A percentile compares a stretch with the other conserved stretches of the same genome.
These are phyloP conservation scores for Colletotrichum liriopes DNA, from an alignment of 2,329 filamentous ascomycete genomes.

Conservation along the genomic window DNA sequence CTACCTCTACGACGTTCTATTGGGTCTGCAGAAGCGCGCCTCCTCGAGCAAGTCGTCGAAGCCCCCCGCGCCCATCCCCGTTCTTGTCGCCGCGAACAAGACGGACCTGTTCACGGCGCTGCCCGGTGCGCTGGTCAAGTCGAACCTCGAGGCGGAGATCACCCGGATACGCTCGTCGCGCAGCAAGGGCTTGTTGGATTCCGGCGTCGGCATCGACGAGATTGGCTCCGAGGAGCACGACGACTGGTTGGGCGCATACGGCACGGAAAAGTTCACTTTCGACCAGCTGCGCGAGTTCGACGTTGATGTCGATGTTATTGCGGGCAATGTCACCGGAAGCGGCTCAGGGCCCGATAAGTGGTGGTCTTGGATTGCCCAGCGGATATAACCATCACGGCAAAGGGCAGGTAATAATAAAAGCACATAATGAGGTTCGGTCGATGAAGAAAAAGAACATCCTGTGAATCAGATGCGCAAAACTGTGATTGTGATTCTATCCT, in stretches of 20 bases:
- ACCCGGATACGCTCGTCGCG: constrained; percentile 82
- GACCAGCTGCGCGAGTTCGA: constrained; percentile 87
- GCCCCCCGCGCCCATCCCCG: constrained; percentile 66
- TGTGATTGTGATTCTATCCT: constrained; percentile 18
- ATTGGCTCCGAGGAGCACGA: constrained; percentile 80
- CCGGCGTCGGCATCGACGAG: constrained; percentile 79
- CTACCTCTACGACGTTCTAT: constrained; percentile 92
- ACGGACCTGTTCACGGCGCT: constrained; percentile 94
- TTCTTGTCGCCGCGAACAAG: constrained; percentile 95
- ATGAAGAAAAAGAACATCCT: not conserved
- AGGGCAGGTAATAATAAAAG: constrained; percentile 37
- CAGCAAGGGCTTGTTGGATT: constrained; percentile 87
- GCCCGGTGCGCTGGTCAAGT: constrained; percentile 82
- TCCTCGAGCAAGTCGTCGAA: constrained; percentile 65
- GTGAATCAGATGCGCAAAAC: constrained; percentile 6
- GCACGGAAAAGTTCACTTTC: constrained; percentile 84
- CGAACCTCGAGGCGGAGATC: constrained; percentile 85
- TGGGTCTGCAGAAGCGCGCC: constrained; percentile 83
- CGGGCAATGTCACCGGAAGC: constrained; percentile 79
- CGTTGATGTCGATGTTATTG: constrained; percentile 81
- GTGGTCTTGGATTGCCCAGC: constrained; percentile 91
- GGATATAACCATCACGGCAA: constrained; percentile 49
- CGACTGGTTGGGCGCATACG: constrained; percentile 87
- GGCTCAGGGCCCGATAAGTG: constrained; percentile 84
- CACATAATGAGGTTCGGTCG: not conserved